Evolutionary conservation across 257 asterid species (phyloP), one percentile per base, ranked within the genome.

Genomic region (Petrea volubilis): DNA sequence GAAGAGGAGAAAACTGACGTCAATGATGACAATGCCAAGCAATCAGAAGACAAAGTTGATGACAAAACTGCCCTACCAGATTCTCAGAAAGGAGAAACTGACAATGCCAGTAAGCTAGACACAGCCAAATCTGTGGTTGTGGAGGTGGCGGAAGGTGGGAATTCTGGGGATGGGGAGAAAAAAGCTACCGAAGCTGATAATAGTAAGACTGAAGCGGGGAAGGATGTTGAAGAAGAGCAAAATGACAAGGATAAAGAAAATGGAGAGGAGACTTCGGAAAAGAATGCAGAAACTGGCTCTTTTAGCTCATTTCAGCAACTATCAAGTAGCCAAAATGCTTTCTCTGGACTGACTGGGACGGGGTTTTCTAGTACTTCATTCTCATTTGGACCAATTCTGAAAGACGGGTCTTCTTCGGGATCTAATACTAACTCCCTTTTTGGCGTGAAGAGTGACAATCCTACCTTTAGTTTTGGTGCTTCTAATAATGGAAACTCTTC

Each of bases 241-340:
- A 81, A 81, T 34, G 84, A 71, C 3, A 73, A 81, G 63, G 77
- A 84, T 10, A 61, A 67, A 7, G 83, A 71, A 24, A 79, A 57
- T 15, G 84, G 67, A n/a, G 68, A 71, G 46, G 79, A 33, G 56
- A 64, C 64, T 74, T 69, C 38, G 62, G 88, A 74, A 21, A 88
- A 83, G 77, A 80, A 80, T 67, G 70, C 73, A 12, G 93, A 86
- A 63, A 41, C 85, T 55, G 78, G 81, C 71, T 71, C 90, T 23
- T 89, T 94, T 71, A 83, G 90, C 82, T 94, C 97, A 21, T 94
- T 94, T 73, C 89, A 75, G 43, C 91, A 84, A 55, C 91, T 88
- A 47, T 91, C 97, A 10, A 88, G 96, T 65, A 80, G 74, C 79
- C 97, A 85, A 76, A 94, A 90, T 68, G 97, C 99, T 62, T 94